A percentile compares a stretch with the other conserved stretches of the same genome.
Evolutionary conservation across 106 monocot genomes (phyloP).

Genomic region (Allium cepa): DNA sequence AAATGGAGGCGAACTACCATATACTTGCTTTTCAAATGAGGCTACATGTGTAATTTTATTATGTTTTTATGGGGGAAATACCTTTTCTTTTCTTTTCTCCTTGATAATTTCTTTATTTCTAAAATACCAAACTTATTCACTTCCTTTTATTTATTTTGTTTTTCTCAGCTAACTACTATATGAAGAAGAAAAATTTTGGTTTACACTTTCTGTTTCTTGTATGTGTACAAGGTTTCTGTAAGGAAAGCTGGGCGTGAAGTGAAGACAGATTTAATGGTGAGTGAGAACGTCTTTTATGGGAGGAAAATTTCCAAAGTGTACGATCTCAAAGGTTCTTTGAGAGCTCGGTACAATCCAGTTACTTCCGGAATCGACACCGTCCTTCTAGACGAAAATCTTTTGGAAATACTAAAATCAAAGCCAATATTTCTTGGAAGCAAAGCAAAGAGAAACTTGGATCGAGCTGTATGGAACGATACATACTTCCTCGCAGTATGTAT

Average conservation of each 20-base stretch:
- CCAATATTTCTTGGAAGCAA: constrained; percentile 83
- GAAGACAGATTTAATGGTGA: constrained; percentile 89
- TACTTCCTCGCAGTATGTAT: constrained; percentile 87
- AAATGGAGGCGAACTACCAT: too few species aligned
- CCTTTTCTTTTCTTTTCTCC: too few species aligned
- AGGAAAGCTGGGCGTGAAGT: constrained; percentile 80
- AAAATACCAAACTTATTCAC: too few species aligned
- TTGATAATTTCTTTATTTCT: too few species aligned
- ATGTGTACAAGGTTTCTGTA: constrained; percentile 36
- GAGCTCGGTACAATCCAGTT: constrained; percentile 80
- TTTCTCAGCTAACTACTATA: too few species aligned
- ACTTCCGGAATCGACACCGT: constrained; percentile 69
- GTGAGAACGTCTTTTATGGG: constrained; percentile 82
- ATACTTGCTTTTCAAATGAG: too few species aligned
- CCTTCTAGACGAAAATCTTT: constrained; percentile 75
- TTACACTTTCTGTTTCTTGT: constrained; percentile 2
- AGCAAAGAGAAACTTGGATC: constrained; percentile 79
- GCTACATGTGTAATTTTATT: too few species aligned
- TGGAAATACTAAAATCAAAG: constrained; percentile 64
- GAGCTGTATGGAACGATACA: constrained; percentile 98
- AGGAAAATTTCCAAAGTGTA: constrained; percentile 75
- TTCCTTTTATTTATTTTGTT: too few species aligned
- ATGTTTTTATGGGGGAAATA: too few species aligned
- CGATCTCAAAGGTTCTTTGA: constrained; percentile 89
- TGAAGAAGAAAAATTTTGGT: neutral